Evolutionary conservation across 768 basidiomycete genomes (phyloP).

Genomic region (Rhodotorula paludigena): DNA sequence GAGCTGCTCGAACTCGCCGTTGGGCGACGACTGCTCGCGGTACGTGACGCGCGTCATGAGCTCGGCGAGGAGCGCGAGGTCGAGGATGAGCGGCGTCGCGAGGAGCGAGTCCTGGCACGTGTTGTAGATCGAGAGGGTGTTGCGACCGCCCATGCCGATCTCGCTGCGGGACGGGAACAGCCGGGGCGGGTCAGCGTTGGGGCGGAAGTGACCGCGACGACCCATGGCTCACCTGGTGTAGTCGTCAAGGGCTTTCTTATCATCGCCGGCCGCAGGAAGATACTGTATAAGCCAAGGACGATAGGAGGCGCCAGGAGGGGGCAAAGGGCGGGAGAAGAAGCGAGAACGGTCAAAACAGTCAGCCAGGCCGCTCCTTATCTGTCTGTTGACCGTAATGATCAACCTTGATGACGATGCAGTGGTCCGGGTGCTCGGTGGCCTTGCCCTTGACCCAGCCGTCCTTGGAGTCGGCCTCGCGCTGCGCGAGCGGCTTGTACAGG

Average conservation of each 20-base stretch:
- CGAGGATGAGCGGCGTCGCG: constrained; percentile 91
- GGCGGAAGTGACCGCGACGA: constrained; percentile 45
- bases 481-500: constrained; percentile 68
- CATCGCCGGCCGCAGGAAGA: constrained; percentile 91
- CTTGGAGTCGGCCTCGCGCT: constrained; percentile 50
- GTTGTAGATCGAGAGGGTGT: constrained; percentile 88
- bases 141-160: constrained; percentile 91
- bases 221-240: constrained; percentile 74
- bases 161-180: too few species aligned
- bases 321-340: too few species aligned
- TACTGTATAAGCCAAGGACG: too few species aligned
- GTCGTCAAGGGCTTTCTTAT: constrained; percentile 98
- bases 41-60: constrained; percentile 88
- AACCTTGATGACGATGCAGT: constrained; percentile 62
- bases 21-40: constrained; percentile 51
- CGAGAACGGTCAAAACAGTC: too few species aligned
- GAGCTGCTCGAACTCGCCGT: constrained; percentile 66
- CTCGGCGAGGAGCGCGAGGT: constrained; percentile 87
- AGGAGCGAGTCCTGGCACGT: constrained; percentile 94
- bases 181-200: too few species aligned
- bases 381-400: too few species aligned
- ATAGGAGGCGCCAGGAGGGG: constrained; percentile 4
- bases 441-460: constrained; percentile 44
- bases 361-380: too few species aligned
- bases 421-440: constrained; percentile 88